Percentiles rank a stretch among this genome's conserved stretches.
Evolutionary conservation across 345 rosid species (phyloP).

Genomic region (Sonneratia caseolaris): DNA sequence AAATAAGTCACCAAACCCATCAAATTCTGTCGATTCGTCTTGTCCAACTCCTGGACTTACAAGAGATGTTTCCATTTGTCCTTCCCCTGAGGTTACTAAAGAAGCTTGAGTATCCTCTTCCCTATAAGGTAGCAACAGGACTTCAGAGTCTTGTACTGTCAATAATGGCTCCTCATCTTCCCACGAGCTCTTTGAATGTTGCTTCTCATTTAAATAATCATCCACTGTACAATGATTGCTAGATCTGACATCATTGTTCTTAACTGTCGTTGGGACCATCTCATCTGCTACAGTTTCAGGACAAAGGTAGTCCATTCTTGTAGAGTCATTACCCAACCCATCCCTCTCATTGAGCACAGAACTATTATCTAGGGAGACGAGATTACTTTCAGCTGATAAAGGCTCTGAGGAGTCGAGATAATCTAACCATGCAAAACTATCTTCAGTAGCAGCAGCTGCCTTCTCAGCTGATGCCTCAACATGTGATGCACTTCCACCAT

Average conservation of each 20-base stretch:
- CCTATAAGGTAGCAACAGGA: slow-evolving; percentile 67
- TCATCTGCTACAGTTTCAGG: slow-evolving; percentile 16
- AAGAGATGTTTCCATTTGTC: slow-evolving; percentile 44
- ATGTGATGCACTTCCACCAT: slow-evolving; percentile 25
- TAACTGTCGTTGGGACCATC: slow-evolving; percentile 8
- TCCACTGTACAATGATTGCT: slow-evolving; percentile 18
- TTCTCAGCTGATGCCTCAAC: slow-evolving; percentile 16
- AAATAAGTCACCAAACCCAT: slow-evolving; percentile 81
- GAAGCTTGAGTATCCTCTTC: slow-evolving; percentile 33
- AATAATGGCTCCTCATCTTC: slow-evolving; percentile 54
- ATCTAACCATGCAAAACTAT: slow-evolving; percentile 39
- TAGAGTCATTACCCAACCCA: slow-evolving; percentile 2
- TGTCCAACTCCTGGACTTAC: slow-evolving; percentile 22
- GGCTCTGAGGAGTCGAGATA: slow-evolving; percentile 31
- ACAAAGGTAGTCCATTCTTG: slow-evolving; percentile 27
- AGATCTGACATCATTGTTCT: slow-evolving; percentile 4
- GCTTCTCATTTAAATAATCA: slow-evolving; percentile 25
- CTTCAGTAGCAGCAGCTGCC: slow-evolving; percentile 15
- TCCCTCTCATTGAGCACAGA: slow-evolving; percentile 2
- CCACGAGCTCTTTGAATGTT: slow-evolving; percentile 49
- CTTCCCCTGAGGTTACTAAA: slow-evolving; percentile 23
- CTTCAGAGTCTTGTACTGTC: slow-evolving; percentile 51
- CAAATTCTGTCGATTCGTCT: slow-evolving; percentile 51
- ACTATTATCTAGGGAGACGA: slow-evolving; percentile 26
- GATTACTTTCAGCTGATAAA: slow-evolving; percentile 26